Evolutionary conservation across 2,329 filamentous ascomycete genomes (phyloP).

Genomic region (Dothiorella sarmentorum): DNA sequence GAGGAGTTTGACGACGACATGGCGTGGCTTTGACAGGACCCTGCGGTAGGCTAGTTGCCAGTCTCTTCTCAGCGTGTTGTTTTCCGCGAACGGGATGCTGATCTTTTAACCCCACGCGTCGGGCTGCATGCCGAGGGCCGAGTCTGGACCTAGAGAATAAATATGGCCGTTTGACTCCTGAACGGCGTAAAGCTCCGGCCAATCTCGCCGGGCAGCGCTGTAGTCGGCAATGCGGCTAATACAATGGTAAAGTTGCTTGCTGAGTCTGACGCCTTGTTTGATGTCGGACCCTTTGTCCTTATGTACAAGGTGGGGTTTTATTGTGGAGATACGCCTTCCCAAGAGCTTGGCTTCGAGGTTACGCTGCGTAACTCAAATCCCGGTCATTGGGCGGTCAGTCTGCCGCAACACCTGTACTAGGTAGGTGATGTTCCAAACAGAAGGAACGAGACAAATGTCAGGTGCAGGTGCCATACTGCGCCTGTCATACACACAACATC

Average conservation of each 20-base stretch:
- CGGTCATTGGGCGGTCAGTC: neutral
- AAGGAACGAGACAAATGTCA: too few relatives aligned
- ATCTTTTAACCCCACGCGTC: neutral
- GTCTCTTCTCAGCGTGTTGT: neutral
- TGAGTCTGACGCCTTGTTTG: neutral
- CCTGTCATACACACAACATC: neutral
- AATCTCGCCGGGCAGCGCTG: neutral
- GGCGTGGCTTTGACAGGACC: slow-evolving; percentile 24
- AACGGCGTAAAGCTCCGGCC: neutral
- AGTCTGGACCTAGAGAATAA: too few relatives aligned
- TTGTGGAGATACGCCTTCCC: neutral
- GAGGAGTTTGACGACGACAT: slow-evolving; percentile 20
- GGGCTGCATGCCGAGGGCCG: neutral
- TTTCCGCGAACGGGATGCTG: neutral
- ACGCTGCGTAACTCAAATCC: neutral
- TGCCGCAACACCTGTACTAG: neutral
- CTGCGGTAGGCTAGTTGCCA: slow-evolving; percentile 14
- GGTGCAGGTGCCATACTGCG: too few relatives aligned
- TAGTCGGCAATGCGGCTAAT: neutral
- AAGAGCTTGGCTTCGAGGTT: neutral
- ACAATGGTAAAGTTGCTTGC: neutral
- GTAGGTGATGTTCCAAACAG: neutral
- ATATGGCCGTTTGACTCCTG: neutral
- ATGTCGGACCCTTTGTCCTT: neutral
- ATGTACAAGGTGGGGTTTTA: neutral